phyloP scores from a whole-genome alignment of 2,329 filamentous ascomycete genomes.

The Apiospora marii region DNA sequence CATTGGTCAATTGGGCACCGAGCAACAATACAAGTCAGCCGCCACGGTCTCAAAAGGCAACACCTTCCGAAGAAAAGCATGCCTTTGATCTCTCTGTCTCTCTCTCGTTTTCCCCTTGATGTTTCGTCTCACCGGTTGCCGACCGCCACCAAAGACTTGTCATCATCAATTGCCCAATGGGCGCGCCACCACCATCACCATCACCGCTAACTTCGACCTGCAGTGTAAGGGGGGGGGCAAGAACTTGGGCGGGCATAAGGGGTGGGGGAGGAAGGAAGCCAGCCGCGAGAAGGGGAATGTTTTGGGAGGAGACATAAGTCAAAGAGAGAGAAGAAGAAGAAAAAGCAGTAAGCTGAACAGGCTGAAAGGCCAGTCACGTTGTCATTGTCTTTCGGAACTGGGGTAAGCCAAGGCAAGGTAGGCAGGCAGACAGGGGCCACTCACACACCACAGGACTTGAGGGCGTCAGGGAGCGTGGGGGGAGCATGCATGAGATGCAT shows the following conservation, averaged over 20 bases:
- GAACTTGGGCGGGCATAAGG: not conserved
- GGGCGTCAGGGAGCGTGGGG: not conserved
- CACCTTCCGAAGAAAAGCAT: conserved; percentile 1
- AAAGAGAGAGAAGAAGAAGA: not conserved
- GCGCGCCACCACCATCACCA: conserved; percentile 2
- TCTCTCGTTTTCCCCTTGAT: not conserved
- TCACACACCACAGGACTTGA: not conserved
- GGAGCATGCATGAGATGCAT: conserved; percentile 3
- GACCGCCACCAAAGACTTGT: not conserved
- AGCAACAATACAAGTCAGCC: not conserved
- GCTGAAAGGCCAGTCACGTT: not conserved
- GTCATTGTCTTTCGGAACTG: not conserved
- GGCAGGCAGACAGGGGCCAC: not conserved
- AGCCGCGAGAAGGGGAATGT: not conserved
- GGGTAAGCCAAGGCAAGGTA: not conserved
- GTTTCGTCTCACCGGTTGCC: not conserved
- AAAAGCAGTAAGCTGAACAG: not conserved
- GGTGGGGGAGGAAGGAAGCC: not conserved
- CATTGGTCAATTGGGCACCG: not conserved
- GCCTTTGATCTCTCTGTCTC: not conserved
- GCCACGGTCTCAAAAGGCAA: not conserved
- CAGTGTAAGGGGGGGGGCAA: not conserved
- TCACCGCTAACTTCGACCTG: not conserved
- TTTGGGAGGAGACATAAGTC: not conserved
- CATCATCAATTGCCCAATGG: conserved; percentile 14